Evolutionary conservation across 192 early-diverging fungal species (phyloP).

Genomic region (Coemansia sp.): DNA sequence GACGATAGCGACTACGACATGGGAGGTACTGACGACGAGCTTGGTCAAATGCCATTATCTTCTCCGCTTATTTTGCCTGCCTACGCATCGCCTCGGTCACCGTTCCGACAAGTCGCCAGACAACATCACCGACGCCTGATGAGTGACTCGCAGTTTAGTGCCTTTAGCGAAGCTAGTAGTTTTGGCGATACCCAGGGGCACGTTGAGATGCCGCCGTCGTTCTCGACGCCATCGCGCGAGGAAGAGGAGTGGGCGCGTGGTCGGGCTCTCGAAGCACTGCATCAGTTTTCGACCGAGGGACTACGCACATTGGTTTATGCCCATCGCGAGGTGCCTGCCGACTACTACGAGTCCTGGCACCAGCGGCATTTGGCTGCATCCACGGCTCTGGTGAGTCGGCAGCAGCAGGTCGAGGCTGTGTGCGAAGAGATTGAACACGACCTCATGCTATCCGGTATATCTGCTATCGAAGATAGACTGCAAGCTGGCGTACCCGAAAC

Average conservation of each 20-base stretch:
- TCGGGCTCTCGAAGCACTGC: conserved; percentile 65
- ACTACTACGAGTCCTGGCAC: conserved; percentile 72
- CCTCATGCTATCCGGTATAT: conserved; percentile 76
- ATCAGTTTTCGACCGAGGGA: conserved; percentile 75
- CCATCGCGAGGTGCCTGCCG: conserved; percentile 63
- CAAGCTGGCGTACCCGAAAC: conserved; percentile 89
- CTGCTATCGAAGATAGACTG: conserved; percentile 90
- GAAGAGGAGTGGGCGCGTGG: conserved; percentile 69
- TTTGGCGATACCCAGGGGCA: conserved; percentile 44
- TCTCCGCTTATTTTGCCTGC: not conserved
- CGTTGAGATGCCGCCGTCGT: conserved; percentile 31
- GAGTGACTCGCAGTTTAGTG: conserved; percentile 49
- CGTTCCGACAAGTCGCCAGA: not conserved
- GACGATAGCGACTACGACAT: not conserved
- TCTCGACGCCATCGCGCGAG: conserved; percentile 35
- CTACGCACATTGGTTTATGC: conserved; percentile 83
- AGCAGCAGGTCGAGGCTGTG: conserved; percentile 63
- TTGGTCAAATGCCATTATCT: not conserved
- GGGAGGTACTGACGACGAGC: not conserved
- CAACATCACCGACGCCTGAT: conserved; percentile 37
- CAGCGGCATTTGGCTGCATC: conserved; percentile 70
- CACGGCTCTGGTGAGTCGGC: conserved; percentile 64
- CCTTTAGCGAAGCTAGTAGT: conserved; percentile 42
- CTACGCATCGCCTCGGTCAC: conserved; percentile 9
- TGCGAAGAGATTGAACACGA: conserved; percentile 78